Conservation (phyloP, 2,329 filamentous ascomycete species). For the Coniochaeta sp. region DNA sequence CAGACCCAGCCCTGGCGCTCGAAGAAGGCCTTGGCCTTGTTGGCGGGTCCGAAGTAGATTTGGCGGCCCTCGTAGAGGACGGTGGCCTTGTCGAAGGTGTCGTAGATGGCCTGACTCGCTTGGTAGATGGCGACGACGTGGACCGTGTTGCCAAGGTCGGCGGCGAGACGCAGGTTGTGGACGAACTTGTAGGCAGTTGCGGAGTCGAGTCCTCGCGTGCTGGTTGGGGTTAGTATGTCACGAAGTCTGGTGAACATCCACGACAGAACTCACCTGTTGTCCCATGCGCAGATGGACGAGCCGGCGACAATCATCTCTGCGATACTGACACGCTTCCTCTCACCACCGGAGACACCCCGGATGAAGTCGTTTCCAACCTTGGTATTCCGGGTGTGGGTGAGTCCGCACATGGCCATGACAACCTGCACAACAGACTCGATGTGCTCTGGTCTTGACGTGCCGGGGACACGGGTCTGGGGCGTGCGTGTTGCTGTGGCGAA, state of each 20-base stretch:
- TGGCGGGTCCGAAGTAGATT: constrained; percentile 66
- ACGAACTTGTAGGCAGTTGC: constrained; percentile 70
- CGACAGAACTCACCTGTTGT: constrained; percentile 43
- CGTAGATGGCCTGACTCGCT: constrained; percentile 62
- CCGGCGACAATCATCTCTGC: constrained; percentile 67
- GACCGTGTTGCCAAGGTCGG: constrained; percentile 55
- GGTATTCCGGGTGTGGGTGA: constrained; percentile 65
- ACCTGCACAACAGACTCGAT: constrained; percentile 57
- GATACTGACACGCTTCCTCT: constrained; percentile 74
- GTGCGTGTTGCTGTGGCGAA: constrained; percentile 67
- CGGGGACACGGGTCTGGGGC: constrained; percentile 56
- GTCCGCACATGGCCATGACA: constrained; percentile 64
- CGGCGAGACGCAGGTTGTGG: constrained; percentile 55
- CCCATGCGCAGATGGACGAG: constrained; percentile 56
- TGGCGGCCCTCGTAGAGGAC: constrained; percentile 72
- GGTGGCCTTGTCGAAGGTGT: constrained; percentile 66
- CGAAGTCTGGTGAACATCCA: not conserved
- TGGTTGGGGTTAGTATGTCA: constrained; percentile 10
- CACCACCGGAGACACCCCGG: constrained; percentile 63
- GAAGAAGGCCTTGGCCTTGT: constrained; percentile 57
- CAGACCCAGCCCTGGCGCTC: constrained; percentile 62
- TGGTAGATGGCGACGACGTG: constrained; percentile 67
- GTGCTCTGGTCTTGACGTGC: constrained; percentile 54
- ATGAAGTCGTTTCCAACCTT: constrained; percentile 71
- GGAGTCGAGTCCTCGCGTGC: constrained; percentile 65